Evolutionary conservation across 2,329 filamentous ascomycete species (phyloP).

Genomic region (Talaromyces sp.): DNA sequence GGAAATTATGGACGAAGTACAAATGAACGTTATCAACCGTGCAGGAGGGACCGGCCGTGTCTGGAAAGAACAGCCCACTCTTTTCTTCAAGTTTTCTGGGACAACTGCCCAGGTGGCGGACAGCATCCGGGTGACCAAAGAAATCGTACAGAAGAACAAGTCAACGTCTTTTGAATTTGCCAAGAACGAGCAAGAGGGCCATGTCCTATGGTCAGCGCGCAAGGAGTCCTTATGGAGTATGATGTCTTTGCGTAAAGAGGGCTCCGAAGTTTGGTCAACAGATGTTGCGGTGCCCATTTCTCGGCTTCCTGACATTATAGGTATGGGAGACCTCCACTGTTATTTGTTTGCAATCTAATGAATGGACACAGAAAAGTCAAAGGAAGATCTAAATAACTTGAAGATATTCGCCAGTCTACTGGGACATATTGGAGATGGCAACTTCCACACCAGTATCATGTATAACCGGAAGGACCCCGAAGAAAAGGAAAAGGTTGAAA

Average conservation of each 20-base stretch:
- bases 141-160: constrained; percentile 60
- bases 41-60: constrained; percentile 54
- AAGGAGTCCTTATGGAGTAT: constrained; percentile 60
- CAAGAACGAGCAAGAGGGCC: constrained; percentile 48
- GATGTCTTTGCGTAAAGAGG: constrained; percentile 51
- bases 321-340: constrained; percentile 15
- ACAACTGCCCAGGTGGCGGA: constrained; percentile 73
- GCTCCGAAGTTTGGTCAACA: constrained; percentile 57
- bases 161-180: constrained; percentile 53
- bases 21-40: constrained; percentile 63
- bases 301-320: constrained; percentile 57
- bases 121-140: constrained; percentile 64
- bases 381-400: constrained; percentile 81
- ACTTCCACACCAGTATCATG: constrained; percentile 91
- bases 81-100: constrained; percentile 61
- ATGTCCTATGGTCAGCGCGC: constrained; percentile 55
- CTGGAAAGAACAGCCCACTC: constrained; percentile 36
- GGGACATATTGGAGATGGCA: constrained; percentile 88
- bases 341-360: constrained; percentile 7
- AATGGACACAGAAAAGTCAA: constrained; percentile 64
- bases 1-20: constrained; percentile 57
- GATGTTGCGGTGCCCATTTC: constrained; percentile 60
- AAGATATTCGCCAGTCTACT: constrained; percentile 83
- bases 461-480: constrained; percentile 67
- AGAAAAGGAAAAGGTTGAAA: constrained; percentile 71